Evolutionary conservation across 495 filamentous ascomycete species (phyloP), one percentile per base, ranked within the genome.

Genomic region (Hypoxylon fuscum): DNA sequence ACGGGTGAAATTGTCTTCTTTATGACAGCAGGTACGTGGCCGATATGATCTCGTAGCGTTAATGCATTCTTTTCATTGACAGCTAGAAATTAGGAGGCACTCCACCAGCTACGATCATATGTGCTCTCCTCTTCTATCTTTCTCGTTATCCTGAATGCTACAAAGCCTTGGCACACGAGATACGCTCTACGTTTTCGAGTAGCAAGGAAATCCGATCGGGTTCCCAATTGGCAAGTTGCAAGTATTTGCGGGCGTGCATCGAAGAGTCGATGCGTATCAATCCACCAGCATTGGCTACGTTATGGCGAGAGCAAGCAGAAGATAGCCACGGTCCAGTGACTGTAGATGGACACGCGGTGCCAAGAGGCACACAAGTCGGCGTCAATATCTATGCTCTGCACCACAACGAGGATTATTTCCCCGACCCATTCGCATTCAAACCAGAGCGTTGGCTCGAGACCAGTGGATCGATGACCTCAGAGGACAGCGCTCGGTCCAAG

Each of bases 191-290:
- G 0, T 83, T 82, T 54, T 7, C 25, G 5, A 69, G 62, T 37
- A 58, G 64, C 20, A 72, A 76, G 12, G 72, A 76, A 2, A 79
- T 84, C 43, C 34, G 25, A 2, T 11, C 8, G 7, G 60, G 57
- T 4, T 71, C 68, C 6, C 83, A 80, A 32, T 72, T 87, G 0
- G 70, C 75, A 14, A 80, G 80, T 2, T 65, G 81, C 23, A 75
- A 76, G 66, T 77, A 81, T 53, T 67, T 72, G 3, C 72, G 71
- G 21, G 75, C 73, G 2, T 73, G 79, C 60, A 81, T 88, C 61
- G 83, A 88, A 56, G 87, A 88, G 59, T 62, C 80, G 3, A 70
- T 88, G 68, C 80, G 87, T 14, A 65, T 88, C 34, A 74, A 77
- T 1, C 85, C 85, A 11, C 71, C 84, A 2, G 79, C 83, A 0